Base-by-base conservation (phyloP, 352 stramenopile genomes). In the Phytophthora meadii region DNA sequence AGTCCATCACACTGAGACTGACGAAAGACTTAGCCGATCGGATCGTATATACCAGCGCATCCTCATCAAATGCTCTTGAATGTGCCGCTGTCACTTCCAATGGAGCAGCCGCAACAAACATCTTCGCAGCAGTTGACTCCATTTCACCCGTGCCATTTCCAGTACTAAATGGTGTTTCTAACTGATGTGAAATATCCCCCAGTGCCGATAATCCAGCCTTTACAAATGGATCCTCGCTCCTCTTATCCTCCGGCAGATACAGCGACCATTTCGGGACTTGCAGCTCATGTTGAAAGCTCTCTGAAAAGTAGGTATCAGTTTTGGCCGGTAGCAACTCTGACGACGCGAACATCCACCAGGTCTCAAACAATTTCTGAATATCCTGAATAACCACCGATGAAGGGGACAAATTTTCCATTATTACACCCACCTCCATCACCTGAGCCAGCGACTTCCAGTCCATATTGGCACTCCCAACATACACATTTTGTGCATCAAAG, bases 381-480 rank as follows among this genome's bases (percentile, higher is more conserved):
- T 94, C 85, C 11, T 68, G 56, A n/a, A 91, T 71, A 8, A 87
- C 41, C 0, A 55, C 36, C 6, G 74, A 82, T 24, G 45, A 49
- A 0, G 69, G 46, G n/a, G 64, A 49, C 28, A 88, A 57, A 42
- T 87, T 60, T 47, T 88, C 67, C 22, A 94, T 61, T 8, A 91
- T 19, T 10, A 95, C 79, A 17, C 87, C 87, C n/a, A 94, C 68
- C 34, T 95, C 87, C 84, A 93, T 94, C 19, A 95, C 87, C 57
- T 95, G 85, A 34, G 83, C 75, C 27, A 95, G 66, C 42, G 81
- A 90, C 65, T 94, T 92, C 85, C 87, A 95, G 70, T 95, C 87
- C 85, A 94, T 94, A 61, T 94, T 95, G 55, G 81, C 82, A 49
- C 85, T 94, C 4, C 85, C 87, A 14, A 95, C 69, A 65, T 94